Base-by-base conservation (phyloP, 495 filamentous ascomycete species). In the Lophium mytilinum region DNA sequence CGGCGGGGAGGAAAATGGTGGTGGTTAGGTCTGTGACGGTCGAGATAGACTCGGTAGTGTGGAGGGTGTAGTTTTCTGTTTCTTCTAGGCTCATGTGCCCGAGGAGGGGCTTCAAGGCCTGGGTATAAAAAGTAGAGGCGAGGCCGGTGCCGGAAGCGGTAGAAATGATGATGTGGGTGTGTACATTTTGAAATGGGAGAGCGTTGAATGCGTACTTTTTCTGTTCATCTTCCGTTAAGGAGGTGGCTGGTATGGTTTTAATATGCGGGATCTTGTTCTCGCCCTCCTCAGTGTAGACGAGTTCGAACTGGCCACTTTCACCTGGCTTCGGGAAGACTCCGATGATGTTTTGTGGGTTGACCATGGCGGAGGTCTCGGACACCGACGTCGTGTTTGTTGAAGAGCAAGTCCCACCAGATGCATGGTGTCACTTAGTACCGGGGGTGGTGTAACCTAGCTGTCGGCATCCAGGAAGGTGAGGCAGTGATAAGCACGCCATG, bases 161-260 rank as follows among this genome's bases (percentile, higher is more conserved):
- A 5, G 90, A 95, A 50, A 95, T 75, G 34, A 96, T 64, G 43
- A 94, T 69, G 58, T 89, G 78, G 0, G 48, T 62, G n/a, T 65
- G 52, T 33, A 30, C 24, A 18, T 52, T 42, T 18, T 39, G 17
- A 35, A 18, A 49, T 49, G 14, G 14, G 7, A n/a, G 14, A 8
- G 40, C 40, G 18, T 43, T 43, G 4, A n/a, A 18, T 3, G 14
- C 18, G 18, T 43, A 18, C 40, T 43, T 18, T 43, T 43, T 43
- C 40, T 30, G 24, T 30, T 30, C 24, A 3, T 30, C 24, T 30
- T 30, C 24, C 24, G 24, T 30, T 30, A 30, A 6, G 24, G 24
- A 30, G 17, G 57, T 58, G 24, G 54, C 57, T 7, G 55, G n/a
- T 9, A 60, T 1, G 37, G 56, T 54, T 17, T 55, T 50, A 33